phyloP scores from a whole-genome alignment of 805 yeast genomes.

The Saturnispora zaruensis region DNA sequence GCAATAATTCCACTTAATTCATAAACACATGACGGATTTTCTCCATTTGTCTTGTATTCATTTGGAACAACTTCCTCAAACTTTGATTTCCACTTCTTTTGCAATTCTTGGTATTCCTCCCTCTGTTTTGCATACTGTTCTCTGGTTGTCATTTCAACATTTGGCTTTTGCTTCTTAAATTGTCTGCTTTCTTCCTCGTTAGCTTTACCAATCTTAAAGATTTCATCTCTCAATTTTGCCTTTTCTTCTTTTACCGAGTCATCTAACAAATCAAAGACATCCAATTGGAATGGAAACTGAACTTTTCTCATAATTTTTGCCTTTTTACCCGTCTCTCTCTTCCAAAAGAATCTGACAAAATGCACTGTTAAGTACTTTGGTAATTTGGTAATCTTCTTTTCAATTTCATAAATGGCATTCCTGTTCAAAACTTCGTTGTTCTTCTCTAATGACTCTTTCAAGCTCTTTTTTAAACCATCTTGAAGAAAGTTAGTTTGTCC shows the following conservation, averaged over 20 bases:
- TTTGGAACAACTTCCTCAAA: constrained; percentile 37
- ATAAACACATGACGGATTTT: constrained; percentile 82
- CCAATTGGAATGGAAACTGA: constrained; percentile 88
- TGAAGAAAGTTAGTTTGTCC: constrained; percentile 78
- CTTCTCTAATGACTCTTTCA: constrained; percentile 73
- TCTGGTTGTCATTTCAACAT: constrained; percentile 35
- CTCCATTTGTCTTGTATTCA: constrained; percentile 39
- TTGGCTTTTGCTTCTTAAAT: constrained; percentile 51
- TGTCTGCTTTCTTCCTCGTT: constrained; percentile 65
- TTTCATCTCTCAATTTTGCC: constrained; percentile 63
- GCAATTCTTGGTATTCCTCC: constrained; percentile 39
- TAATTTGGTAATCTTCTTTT: constrained; percentile 55
- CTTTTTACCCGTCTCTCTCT: constrained; percentile 81
- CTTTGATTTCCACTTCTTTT: constrained; percentile 41
- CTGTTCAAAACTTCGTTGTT: constrained; percentile 59
- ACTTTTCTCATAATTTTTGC: constrained; percentile 92
- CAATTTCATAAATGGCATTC: constrained; percentile 62
- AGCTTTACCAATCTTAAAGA: constrained; percentile 67
- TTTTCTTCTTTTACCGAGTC: constrained; percentile 63
- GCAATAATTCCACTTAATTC: constrained; percentile 78
- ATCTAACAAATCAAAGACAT: constrained; percentile 76
- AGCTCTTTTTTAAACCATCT: constrained; percentile 70
- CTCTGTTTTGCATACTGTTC: constrained; percentile 50
- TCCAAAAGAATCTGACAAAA: constrained; percentile 94
- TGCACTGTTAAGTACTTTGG: constrained; percentile 88